Percentiles rank a stretch among this genome's conserved stretches.
These are phyloP conservation scores for Heliocybe sulcata DNA, from an alignment of 1,284 basidiomycete species.

Conservation along the genomic window DNA sequence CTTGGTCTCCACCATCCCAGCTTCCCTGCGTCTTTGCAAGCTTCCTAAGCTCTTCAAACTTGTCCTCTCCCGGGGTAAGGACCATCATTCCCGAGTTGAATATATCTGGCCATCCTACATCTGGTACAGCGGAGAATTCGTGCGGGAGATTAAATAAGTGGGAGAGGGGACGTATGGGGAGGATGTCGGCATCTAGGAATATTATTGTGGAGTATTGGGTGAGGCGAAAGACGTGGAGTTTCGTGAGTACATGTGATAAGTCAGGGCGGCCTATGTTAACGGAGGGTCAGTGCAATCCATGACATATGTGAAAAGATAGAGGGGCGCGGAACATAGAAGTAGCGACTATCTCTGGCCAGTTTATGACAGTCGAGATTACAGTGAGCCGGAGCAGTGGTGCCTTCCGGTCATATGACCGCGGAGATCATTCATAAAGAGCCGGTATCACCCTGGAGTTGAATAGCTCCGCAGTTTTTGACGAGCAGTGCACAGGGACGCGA, in stretches of 20 bases:
- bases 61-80: conserved; percentile 72
- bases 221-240: conserved; percentile 91
- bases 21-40: conserved; percentile 74
- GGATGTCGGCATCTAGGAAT: conserved; percentile 94
- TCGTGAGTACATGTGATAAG: conserved; percentile 88
- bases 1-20: conserved; percentile 98
- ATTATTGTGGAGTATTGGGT: conserved; percentile 83
- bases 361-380: not conserved
- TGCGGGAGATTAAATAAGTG: conserved; percentile 79
- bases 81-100: conserved; percentile 98
- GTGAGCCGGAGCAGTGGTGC: not conserved
- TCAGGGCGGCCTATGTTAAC: conserved; percentile 76
- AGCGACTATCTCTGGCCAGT: not conserved
- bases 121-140: conserved; percentile 86
- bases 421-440: not conserved
- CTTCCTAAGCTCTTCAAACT: conserved; percentile 69
- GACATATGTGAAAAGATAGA: not conserved
- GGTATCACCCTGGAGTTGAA: not conserved
- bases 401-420: not conserved
- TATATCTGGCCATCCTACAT: conserved; percentile 98
- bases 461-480: not conserved
- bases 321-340: not conserved
- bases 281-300: conserved; percentile 1
- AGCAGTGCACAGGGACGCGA: not conserved
- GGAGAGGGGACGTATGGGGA: conserved; percentile 82